Conservation (phyloP, 495 filamentous ascomycete species). For the Annulohypoxylon nitens region DNA sequence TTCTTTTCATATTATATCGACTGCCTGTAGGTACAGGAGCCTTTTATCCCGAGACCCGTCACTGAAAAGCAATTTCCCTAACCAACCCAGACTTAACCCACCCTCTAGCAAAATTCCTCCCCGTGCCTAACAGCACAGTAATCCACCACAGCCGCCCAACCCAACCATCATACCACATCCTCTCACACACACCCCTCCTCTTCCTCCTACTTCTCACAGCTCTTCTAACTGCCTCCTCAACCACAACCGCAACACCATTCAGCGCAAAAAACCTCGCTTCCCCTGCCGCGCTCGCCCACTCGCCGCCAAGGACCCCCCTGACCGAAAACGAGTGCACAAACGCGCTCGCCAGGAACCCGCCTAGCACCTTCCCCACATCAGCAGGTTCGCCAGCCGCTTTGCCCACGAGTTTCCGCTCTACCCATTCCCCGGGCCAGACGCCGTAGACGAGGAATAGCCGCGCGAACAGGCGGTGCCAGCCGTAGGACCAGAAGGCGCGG, state of each 20-base stretch:
- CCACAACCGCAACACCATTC: constrained; percentile 39
- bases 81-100: constrained; percentile 43
- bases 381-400: constrained; percentile 28
- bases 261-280: constrained; percentile 42
- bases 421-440: constrained; percentile 44
- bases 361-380: constrained; percentile 37
- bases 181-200: constrained; percentile 11
- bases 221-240: constrained; percentile 25
- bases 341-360: constrained; percentile 38
- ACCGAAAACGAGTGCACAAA: constrained; percentile 41
- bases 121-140: constrained; percentile 28
- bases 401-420: constrained; percentile 29
- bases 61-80: constrained; percentile 32
- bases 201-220: constrained; percentile 25
- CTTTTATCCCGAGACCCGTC: background rate
- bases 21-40: too few relatives aligned
- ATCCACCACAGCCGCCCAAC: constrained; percentile 38
- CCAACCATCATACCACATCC: constrained; percentile 39
- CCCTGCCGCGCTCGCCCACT: constrained; percentile 33
- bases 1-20: too few relatives aligned
- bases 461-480: constrained; percentile 40
- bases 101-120: constrained; percentile 40
- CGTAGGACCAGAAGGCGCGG: constrained; percentile 41
- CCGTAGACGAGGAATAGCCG: constrained; percentile 43
- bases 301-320: constrained; percentile 30